Evolutionary conservation across 768 basidiomycete genomes (phyloP), one percentile per base, ranked within the genome.

Genomic region (Vishniacozyma victoriae): DNA sequence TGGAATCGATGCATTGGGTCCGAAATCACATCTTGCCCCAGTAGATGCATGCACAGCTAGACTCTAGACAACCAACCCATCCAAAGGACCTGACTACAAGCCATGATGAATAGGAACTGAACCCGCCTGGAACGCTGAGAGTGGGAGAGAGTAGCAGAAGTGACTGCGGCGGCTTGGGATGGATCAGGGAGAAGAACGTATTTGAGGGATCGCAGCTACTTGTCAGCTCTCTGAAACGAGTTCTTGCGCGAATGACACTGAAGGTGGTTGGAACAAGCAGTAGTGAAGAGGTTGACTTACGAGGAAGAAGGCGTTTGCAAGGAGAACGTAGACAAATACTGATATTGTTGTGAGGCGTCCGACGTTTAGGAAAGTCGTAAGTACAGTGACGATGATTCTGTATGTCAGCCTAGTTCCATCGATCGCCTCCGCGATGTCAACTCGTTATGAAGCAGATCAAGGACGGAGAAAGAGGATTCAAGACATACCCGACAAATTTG

Each of bases 241-340:
- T n/a, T n/a, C n/a, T n/a, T n/a, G n/a, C n/a, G n/a, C n/a, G n/a
- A n/a, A n/a, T n/a, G n/a, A n/a, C n/a, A n/a, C n/a, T n/a, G n/a
- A n/a, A n/a, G n/a, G n/a, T 20, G 48, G 40, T 6, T 11, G 23
- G 35, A 5, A 12, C 11, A 38, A 38, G 18, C 37, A 38, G 18
- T 9, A 18, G 9, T 38, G 9, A 18, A 38, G 18, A n/a, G n/a
- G n/a, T n/a, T n/a, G 23, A 77, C 85, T 45, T 62, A 88, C 90
- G 36, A 95, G 76, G 80, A 97, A 96, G 75, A 97, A 92, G 0
- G 83, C 89, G 54, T 91, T 93, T 15, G 92, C 86, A 22, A 83
- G 74, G 69, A 92, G 89, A 12, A 82, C 79, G 72, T 99, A 99
- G 25, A 85, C 51, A 66, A 95, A 97, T 2, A 85, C 77, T 9